Conservation (phyloP, 441 rosid genomes). For the Melastoma candidum region DNA sequence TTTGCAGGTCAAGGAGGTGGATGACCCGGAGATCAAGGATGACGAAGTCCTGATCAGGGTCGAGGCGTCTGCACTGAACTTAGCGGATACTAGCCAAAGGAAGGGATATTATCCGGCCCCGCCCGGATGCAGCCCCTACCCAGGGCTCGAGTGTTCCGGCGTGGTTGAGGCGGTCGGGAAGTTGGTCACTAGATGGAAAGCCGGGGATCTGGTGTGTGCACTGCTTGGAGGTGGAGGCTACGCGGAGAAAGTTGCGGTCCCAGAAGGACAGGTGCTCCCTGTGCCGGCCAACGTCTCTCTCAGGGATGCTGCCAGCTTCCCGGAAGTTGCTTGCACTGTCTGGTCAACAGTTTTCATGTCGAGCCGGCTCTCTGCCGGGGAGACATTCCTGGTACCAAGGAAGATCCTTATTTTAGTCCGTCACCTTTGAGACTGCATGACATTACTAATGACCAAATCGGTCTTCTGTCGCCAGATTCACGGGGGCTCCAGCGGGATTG, state of each 20-base stretch:
- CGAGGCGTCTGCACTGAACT: slow-evolving; percentile 67
- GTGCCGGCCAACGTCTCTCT: slow-evolving; percentile 55
- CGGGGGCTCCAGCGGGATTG: slow-evolving; percentile 91
- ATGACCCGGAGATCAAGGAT: slow-evolving; percentile 56
- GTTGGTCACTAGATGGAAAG: slow-evolving; percentile 65
- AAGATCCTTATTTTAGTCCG: neutral
- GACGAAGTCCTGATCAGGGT: slow-evolving; percentile 69
- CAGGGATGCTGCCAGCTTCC: slow-evolving; percentile 64
- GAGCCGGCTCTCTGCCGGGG: slow-evolving; percentile 62
- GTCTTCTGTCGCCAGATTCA: slow-evolving; percentile 37
- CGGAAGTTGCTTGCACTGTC: slow-evolving; percentile 91
- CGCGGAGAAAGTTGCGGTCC: slow-evolving; percentile 87
- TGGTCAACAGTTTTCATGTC: slow-evolving; percentile 90
- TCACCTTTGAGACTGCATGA: neutral
- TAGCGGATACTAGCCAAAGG: slow-evolving; percentile 66
- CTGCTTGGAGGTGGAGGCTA: slow-evolving; percentile 86
- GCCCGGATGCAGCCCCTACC: slow-evolving; percentile 60
- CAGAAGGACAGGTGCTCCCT: slow-evolving; percentile 66
- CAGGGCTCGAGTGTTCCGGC: slow-evolving; percentile 88
- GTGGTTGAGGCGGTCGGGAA: slow-evolving; percentile 51
- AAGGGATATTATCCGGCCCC: slow-evolving; percentile 66
- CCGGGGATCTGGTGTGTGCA: slow-evolving; percentile 87
- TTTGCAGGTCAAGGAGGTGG: slow-evolving; percentile 56
- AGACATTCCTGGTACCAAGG: slow-evolving; percentile 52
- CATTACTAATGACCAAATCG: slow-evolving; percentile 13